Percentiles rank a stretch among this genome's conserved stretches.
These are phyloP conservation scores for Lentinula sp. DNA, from an alignment of 768 basidiomycete species.

Conservation along the genomic window DNA sequence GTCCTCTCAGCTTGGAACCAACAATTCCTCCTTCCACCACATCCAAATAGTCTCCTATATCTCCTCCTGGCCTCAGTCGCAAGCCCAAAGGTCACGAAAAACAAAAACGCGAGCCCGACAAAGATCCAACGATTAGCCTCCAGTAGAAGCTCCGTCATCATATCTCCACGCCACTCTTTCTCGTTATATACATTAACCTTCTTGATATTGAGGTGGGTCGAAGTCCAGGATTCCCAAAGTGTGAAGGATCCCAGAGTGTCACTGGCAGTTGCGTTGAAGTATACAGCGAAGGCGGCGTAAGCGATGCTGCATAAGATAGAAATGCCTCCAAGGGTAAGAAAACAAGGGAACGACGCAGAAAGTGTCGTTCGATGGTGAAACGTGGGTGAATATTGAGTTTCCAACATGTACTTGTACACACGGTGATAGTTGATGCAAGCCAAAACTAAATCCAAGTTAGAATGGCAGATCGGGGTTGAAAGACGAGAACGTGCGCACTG, in stretches of 20 bases:
- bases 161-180: background rate
- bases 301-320: background rate
- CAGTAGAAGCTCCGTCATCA: background rate
- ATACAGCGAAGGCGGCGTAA: background rate
- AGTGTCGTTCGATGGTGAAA: background rate
- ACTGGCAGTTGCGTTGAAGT: background rate
- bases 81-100: slow-evolving; percentile 3
- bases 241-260: background rate
- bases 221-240: background rate
- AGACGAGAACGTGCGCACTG: background rate
- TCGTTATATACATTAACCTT: background rate
- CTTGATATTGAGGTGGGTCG: background rate
- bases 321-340: background rate
- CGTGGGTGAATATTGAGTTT: background rate
- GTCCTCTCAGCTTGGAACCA: background rate
- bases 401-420: slow-evolving; percentile 3
- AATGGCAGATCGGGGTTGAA: background rate
- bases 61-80: slow-evolving; percentile 2
- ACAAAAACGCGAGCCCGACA: background rate
- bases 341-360: slow-evolving; percentile 1
- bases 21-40: background rate
- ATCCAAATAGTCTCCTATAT: background rate
- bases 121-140: slow-evolving; percentile 6
- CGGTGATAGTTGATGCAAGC: background rate
- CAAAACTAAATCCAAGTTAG: background rate